Conservation (phyloP, 2,329 filamentous ascomycete species). For the Arthrinium phaeospermum region DNA sequence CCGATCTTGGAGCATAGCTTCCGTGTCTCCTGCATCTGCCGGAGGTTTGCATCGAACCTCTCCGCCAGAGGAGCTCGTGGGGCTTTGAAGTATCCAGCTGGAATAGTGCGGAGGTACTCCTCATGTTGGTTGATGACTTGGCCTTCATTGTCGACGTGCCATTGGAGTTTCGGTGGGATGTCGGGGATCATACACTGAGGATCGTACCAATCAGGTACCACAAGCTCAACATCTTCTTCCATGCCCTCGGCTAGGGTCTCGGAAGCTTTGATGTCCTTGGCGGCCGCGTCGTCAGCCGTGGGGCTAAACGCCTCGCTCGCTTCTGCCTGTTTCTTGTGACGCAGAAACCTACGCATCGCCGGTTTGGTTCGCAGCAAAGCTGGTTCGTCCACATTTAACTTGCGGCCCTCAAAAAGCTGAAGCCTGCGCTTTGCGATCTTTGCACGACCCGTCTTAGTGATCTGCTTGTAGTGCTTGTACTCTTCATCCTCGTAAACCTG, state of each 20-base stretch:
- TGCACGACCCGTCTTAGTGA: conserved; percentile 95
- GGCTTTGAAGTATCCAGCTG: conserved; percentile 75
- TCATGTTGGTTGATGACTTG: conserved; percentile 87
- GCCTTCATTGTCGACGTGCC: conserved; percentile 89
- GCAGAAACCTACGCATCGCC: conserved; percentile 87
- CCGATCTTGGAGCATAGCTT: conserved; percentile 96
- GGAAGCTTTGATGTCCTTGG: conserved; percentile 57
- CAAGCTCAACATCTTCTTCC: conserved; percentile 82
- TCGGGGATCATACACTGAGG: conserved; percentile 85
- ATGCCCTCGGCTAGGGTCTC: conserved; percentile 95
- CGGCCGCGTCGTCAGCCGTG: conserved; percentile 49
- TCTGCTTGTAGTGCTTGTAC: conserved; percentile 98
- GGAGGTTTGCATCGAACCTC: conserved; percentile 89
- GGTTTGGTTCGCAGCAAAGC: conserved; percentile 84
- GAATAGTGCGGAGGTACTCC: conserved; percentile 80
- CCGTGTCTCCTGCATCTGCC: conserved; percentile 94
- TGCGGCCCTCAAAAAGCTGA: conserved; percentile 83
- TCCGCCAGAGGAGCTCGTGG: conserved; percentile 75
- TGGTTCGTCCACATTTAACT: conserved; percentile 84
- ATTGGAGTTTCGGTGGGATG: conserved; percentile 76
- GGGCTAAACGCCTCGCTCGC: conserved; percentile 49
- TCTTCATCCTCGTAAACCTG: conserved; percentile 90
- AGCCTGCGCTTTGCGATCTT: conserved; percentile 84
- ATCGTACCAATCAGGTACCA: conserved; percentile 95
- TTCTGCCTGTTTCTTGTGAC: conserved; percentile 75